Evolutionary conservation across 2,329 filamentous ascomycete species (phyloP).

Genomic region (Stagonosporopsis tanaceti): DNA sequence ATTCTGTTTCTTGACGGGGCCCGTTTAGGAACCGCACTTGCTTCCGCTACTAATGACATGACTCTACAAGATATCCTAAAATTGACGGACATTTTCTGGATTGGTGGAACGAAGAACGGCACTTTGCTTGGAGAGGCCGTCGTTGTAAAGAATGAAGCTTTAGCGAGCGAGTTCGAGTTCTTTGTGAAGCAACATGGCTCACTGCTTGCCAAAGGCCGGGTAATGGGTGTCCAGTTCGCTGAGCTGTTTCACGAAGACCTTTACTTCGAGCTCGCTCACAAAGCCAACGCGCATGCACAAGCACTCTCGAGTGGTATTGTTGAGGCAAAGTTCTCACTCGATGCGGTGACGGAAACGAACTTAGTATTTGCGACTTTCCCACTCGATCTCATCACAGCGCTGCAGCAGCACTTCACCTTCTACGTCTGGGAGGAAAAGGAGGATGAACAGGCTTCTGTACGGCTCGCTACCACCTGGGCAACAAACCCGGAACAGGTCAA

Average conservation of each 20-base stretch:
- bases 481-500: neutral
- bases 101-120: neutral
- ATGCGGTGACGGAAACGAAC: neutral
- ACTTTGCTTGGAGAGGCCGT: neutral
- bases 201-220: neutral
- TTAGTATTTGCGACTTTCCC: neutral
- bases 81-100: neutral
- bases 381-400: neutral
- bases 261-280: neutral
- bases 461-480: neutral
- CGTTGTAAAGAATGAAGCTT: neutral
- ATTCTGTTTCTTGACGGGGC: neutral
- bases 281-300: neutral
- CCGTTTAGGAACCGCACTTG: neutral
- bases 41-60: neutral
- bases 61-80: neutral
- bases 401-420: neutral
- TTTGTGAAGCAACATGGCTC: neutral
- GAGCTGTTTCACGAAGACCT: neutral
- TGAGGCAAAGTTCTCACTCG: neutral
- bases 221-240: neutral
- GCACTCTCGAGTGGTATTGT: neutral
- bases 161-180: neutral
- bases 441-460: neutral
- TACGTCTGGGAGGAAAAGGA: neutral